Conservation (phyloP, 306 rosid species). For the Casuarina glauca region DNA sequence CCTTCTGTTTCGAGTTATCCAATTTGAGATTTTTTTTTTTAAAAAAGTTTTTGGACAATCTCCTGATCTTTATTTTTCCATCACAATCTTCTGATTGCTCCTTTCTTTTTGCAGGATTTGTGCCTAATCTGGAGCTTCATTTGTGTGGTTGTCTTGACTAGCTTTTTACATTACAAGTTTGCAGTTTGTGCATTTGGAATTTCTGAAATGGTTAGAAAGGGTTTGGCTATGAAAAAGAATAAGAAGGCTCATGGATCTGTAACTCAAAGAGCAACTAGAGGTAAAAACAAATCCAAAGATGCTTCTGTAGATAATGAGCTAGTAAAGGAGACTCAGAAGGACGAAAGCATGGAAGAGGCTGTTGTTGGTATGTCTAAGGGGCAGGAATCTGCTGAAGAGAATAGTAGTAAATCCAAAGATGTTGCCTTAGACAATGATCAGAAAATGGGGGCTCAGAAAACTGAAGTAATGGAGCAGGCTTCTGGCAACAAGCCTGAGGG, state of each 20-base stretch:
- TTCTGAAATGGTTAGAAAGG: neutral
- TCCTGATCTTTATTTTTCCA: neutral
- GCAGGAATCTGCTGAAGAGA: neutral
- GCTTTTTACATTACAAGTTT: neutral
- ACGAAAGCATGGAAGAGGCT: neutral
- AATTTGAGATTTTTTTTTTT: neutral
- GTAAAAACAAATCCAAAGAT: neutral
- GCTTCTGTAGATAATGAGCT: constrained; percentile 6
- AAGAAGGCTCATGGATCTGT: neutral
- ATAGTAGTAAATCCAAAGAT: constrained; percentile 1
- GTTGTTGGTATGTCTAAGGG: neutral
- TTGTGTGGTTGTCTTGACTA: neutral
- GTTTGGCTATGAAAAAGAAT: constrained; percentile 1
- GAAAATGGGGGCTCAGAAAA: neutral
- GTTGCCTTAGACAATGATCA: neutral
- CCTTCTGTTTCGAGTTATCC: neutral
- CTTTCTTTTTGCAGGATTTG: neutral
- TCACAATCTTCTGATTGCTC: neutral
- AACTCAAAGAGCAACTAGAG: neutral
- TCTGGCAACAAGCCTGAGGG: neutral
- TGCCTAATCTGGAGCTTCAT: constrained; percentile 1
- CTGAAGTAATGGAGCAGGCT: neutral
- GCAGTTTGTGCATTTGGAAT: neutral
- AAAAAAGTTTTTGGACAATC: neutral
- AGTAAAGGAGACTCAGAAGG: neutral